These are phyloP conservation scores for Linnemannia hyalina DNA, from an alignment of 192 early-diverging fungal genomes.

Conservation along the genomic window DNA sequence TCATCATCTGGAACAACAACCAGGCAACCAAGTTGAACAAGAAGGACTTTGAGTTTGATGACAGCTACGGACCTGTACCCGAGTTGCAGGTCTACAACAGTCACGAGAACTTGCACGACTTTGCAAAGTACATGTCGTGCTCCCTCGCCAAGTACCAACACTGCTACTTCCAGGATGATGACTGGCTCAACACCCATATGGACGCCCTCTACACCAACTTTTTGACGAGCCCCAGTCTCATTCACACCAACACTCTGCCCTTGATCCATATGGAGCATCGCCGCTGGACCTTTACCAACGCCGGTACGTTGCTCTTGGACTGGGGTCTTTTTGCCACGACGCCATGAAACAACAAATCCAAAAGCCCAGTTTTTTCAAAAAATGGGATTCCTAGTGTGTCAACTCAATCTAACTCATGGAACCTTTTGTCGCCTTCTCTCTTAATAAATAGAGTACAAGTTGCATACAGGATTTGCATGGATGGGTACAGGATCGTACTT, in stretches of 20 bases:
- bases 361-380: no score
- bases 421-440: neutral
- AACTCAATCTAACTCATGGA: neutral
- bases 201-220: constrained; percentile 67
- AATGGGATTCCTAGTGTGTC: neutral
- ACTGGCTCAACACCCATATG: constrained; percentile 62
- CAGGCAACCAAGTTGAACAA: neutral
- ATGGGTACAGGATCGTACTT: constrained; percentile 61
- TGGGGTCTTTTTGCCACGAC: neutral
- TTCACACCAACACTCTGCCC: constrained; percentile 64
- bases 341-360: no score
- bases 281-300: constrained; percentile 63
- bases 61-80: constrained; percentile 3
- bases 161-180: constrained; percentile 69
- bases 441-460: constrained; percentile 39
- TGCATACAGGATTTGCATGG: constrained; percentile 66
- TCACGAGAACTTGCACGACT: constrained; percentile 58
- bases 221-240: constrained; percentile 55
- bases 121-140: constrained; percentile 65
- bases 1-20: constrained; percentile 63
- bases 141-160: constrained; percentile 59
- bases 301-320: constrained; percentile 28
- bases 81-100: constrained; percentile 53
- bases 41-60: constrained; percentile 18
- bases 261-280: constrained; percentile 56